These are phyloP conservation scores for Beta macrorhiza DNA, from an alignment of 179 eudicot species.

Conservation along the genomic window DNA sequence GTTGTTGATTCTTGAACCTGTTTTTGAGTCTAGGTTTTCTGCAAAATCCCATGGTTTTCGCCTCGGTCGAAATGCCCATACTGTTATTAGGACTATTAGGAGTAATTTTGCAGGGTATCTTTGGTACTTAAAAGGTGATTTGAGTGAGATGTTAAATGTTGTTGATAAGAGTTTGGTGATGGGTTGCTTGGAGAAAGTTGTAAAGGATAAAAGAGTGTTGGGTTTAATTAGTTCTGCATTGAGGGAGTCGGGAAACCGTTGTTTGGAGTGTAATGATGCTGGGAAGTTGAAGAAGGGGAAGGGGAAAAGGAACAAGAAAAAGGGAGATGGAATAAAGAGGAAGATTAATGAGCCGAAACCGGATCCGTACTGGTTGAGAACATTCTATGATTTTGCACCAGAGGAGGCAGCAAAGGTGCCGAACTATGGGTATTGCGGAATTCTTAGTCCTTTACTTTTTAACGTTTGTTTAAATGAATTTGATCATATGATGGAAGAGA, in stretches of 20 bases:
- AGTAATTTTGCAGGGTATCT: constrained; percentile 84
- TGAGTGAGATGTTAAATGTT: constrained; percentile 48
- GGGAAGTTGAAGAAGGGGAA: constrained; percentile 25
- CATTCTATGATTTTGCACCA: constrained; percentile 75
- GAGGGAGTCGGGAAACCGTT: constrained; percentile 17
- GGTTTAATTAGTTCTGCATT: constrained; percentile 54
- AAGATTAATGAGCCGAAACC: constrained; percentile 83
- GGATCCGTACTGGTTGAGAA: constrained; percentile 87
- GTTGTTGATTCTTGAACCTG: constrained; percentile 74
- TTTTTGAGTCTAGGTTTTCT: constrained; percentile 82
- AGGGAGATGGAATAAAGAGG: constrained; percentile 43
- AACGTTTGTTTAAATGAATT: constrained; percentile 75
- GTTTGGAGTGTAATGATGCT: constrained; percentile 9
- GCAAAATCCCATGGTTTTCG: constrained; percentile 74
- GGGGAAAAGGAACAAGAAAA: constrained; percentile 42
- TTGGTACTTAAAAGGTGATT: constrained; percentile 81
- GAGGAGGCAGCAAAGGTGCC: constrained; percentile 82
- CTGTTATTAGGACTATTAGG: constrained; percentile 82
- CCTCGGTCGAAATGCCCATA: constrained; percentile 76
- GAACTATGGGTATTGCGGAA: constrained; percentile 71
- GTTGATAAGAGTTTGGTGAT: constrained; percentile 48
- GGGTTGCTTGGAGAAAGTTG: constrained; percentile 54
- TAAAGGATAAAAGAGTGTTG: constrained; percentile 70
- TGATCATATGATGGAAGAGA: constrained; percentile 72
- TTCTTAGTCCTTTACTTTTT: constrained; percentile 80